Conservation (phyloP, 345 rosid genomes). For the Salix viminalis region DNA sequence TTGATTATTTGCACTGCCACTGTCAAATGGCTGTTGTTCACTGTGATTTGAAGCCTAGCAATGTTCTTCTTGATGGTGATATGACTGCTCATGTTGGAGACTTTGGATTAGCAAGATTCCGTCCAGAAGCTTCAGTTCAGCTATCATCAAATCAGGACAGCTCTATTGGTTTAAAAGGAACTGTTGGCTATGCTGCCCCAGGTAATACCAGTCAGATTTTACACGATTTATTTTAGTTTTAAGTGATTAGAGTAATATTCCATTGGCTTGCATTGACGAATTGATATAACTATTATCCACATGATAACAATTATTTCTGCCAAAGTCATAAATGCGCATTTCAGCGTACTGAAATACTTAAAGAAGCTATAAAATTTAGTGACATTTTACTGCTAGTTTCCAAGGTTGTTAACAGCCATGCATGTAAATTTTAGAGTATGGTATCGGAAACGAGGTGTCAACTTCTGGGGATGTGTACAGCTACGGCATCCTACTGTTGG, state of each 20-base stretch:
- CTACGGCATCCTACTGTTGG: conserved; percentile 35
- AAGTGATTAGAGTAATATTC: not conserved
- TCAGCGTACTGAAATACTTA: too few species aligned
- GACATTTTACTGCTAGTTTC: too few species aligned
- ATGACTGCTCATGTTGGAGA: conserved; percentile 19
- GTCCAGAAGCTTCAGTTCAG: not conserved
- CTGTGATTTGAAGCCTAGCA: conserved; percentile 21
- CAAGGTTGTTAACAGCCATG: too few species aligned
- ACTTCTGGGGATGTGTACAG: conserved; percentile 23
- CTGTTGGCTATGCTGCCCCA: conserved; percentile 10
- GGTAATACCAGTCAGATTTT: not conserved
- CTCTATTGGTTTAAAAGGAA: not conserved
- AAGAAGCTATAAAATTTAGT: too few species aligned
- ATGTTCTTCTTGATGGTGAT: conserved; percentile 15
- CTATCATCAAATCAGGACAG: not conserved
- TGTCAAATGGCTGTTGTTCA: not conserved
- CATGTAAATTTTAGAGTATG: conserved; percentile 8
- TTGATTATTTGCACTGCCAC: not conserved
- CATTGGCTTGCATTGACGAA: not conserved
- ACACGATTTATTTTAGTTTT: not conserved
- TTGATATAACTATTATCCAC: too few species aligned
- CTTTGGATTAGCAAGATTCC: conserved; percentile 15
- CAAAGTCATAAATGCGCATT: too few species aligned
- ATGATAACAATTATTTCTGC: too few species aligned
- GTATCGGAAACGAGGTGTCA: conserved; percentile 1